Percentiles rank a stretch among this genome's conserved stretches.
phyloP scores from a whole-genome alignment of 2,329 filamentous ascomycete genomes.

The Aspergillus fumigatus region DNA sequence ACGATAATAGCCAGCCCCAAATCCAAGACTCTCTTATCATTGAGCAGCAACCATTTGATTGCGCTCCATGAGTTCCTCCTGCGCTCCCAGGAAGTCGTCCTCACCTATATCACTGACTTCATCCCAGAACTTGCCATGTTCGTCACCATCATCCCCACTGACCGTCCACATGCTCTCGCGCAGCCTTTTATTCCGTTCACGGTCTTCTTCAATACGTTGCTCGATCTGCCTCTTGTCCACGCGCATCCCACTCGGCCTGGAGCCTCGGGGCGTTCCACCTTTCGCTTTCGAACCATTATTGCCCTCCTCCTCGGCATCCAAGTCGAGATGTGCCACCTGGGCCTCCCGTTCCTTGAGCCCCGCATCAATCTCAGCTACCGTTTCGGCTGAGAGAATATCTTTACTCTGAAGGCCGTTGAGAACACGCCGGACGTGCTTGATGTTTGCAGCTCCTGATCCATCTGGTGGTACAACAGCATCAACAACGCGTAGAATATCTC shows the following conservation, averaged over 20 bases:
- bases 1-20: neutral
- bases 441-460: constrained; percentile 84
- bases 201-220: constrained; percentile 93
- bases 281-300: constrained; percentile 24
- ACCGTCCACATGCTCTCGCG: constrained; percentile 93
- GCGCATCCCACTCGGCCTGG: constrained; percentile 40
- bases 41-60: constrained; percentile 37
- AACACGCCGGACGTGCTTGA: constrained; percentile 84
- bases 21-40: neutral
- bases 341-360: constrained; percentile 75
- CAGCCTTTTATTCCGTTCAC: constrained; percentile 87
- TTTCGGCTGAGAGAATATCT: constrained; percentile 67
- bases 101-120: constrained; percentile 82
- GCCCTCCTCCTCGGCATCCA: constrained; percentile 30
- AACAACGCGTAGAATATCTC: constrained; percentile 86
- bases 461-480: constrained; percentile 86
- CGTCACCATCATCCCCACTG: constrained; percentile 59
- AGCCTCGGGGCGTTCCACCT: constrained; percentile 23
- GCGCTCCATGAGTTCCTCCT: constrained; percentile 66
- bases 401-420: constrained; percentile 67
- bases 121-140: constrained; percentile 79
- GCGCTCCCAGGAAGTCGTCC: constrained; percentile 73
- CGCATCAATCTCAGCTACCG: constrained; percentile 74
- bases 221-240: constrained; percentile 87
- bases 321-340: constrained; percentile 53